Evolutionary conservation across 805 yeast genomes (phyloP).

Genomic region (Wickerhamomyces strasburgensis): DNA sequence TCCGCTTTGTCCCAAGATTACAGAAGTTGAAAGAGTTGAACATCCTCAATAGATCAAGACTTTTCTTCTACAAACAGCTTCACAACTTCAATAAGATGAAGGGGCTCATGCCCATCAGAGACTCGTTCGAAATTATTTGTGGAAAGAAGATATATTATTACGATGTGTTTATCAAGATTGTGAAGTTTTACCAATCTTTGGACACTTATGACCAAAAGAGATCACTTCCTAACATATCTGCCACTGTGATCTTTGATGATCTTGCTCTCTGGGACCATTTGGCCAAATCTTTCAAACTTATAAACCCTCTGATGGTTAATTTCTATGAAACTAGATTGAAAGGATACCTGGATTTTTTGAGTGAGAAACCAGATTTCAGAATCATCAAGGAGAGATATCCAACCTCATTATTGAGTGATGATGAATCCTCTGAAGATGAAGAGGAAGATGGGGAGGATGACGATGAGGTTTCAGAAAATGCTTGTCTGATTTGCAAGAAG

Average conservation of each 20-base stretch:
- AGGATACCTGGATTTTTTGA: constrained; percentile 31
- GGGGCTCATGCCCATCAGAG: constrained; percentile 9
- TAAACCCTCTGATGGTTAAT: constrained; percentile 10
- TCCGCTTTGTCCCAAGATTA: constrained; percentile 63
- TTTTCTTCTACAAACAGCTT: constrained; percentile 57
- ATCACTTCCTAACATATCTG: constrained; percentile 9
- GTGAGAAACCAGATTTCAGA: constrained; percentile 21
- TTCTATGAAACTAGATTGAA: constrained; percentile 26
- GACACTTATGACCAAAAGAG: constrained; percentile 3
- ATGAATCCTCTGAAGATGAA: constrained; percentile 16
- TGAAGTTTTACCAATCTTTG: constrained; percentile 21
- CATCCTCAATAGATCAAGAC: constrained; percentile 54
- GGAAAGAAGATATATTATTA: constrained; percentile 27
- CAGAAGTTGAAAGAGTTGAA: constrained; percentile 64
- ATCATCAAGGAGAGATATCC: constrained; percentile 26
- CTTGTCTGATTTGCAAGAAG: constrained; percentile 45
- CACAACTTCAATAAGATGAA: constrained; percentile 52
- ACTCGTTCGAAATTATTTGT: constrained; percentile 9
- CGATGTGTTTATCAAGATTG: constrained; percentile 34
- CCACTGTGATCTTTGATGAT: constrained; percentile 14
- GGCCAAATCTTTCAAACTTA: constrained; percentile 10
- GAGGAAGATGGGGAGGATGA: constrained; percentile 22
- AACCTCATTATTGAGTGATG: constrained; percentile 27
- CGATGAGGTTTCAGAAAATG: constrained; percentile 28
- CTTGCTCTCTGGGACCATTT: constrained; percentile 26